These are phyloP conservation scores for Alternaria metachromatica DNA, from an alignment of 2,329 filamentous ascomycete species.

Conservation along the genomic window DNA sequence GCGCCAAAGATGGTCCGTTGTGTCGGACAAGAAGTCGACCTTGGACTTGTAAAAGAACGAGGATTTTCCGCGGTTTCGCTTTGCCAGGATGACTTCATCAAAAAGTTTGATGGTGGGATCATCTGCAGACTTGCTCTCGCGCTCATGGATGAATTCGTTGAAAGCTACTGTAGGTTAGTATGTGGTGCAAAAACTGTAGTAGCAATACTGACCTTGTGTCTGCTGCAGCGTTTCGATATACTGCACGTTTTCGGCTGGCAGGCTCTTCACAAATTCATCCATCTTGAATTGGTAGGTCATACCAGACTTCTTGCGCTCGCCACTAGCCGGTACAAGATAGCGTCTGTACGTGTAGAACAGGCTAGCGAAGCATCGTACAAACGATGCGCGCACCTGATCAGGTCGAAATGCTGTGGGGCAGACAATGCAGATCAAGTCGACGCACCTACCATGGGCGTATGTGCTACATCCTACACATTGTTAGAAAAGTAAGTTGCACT, in stretches of 20 bases:
- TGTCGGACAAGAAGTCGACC: constrained; percentile 71
- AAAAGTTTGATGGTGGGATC: constrained; percentile 76
- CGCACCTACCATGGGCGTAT: constrained; percentile 65
- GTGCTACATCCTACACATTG: constrained; percentile 60
- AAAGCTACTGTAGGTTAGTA: constrained; percentile 59
- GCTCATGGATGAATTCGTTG: constrained; percentile 85
- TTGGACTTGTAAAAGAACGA: constrained; percentile 68
- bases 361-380: constrained; percentile 72
- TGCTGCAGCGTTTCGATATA: constrained; percentile 69
- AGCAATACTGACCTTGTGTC: constrained; percentile 61
- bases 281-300: constrained; percentile 70
- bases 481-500: constrained; percentile 22
- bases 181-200: not conserved
- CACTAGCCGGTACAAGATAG: constrained; percentile 64
- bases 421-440: constrained; percentile 66
- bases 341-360: constrained; percentile 73
- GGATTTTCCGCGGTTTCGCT: constrained; percentile 71
- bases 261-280: constrained; percentile 69
- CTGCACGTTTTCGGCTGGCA: constrained; percentile 68
- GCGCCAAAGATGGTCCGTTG: constrained; percentile 80
- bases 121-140: constrained; percentile 69
- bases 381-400: constrained; percentile 71
- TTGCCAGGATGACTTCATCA: constrained; percentile 83
- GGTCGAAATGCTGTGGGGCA: constrained; percentile 71
- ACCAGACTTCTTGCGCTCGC: constrained; percentile 68